Evolutionary conservation across 202 grass and related monocot species (phyloP), one percentile per base, ranked within the genome.

Genomic region (Alloteropsis angusta): DNA sequence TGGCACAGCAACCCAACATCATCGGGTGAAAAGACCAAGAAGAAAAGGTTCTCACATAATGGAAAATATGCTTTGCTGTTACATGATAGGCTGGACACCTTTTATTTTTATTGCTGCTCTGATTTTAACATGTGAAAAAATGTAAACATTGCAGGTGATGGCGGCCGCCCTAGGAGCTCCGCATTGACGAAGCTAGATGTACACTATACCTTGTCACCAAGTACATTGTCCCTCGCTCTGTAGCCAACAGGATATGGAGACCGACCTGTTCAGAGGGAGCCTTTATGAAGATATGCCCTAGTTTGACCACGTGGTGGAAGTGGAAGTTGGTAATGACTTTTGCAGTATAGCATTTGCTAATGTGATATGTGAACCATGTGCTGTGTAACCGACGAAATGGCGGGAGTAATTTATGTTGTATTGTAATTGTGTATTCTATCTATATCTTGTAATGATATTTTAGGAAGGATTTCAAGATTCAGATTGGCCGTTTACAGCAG

Each of bases 1-100:
- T 99, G 96, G 96, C 90, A 99, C 72, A 99, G 84, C 86, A 99
- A 99, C 73, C 76, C 90, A 21, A 18, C 87, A 71, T 96, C 92
- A 18, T 85, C 87, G 26, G 55, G 90, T 25, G 87, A 93, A 48
- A 99, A 99, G 84, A 96, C 86, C 75, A 99, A 99, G 87, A 90
- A 87, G 79, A 99, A 99, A 88, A 99, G 96, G 96, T 78, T 97
- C 82, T 11, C 43, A n/a, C 43, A n/a, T 11, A 62, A 13, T 1
- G 10, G 38, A 75, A 69, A 23, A 7, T 56, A 13, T 16, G 7
- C 13, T 47, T 72, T 39, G 47, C 7, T 60, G 7, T 72, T 47
- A 14, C n/a, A 4, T 68, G 15, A 30, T 35, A 42, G 28, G 2
- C 49, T 42, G 2, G 65, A 34, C 15, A 47, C 56, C 19, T 35